Evolutionary conservation across 2,329 filamentous ascomycete species (phyloP).

Genomic region (Sclerotinia nivalis): DNA sequence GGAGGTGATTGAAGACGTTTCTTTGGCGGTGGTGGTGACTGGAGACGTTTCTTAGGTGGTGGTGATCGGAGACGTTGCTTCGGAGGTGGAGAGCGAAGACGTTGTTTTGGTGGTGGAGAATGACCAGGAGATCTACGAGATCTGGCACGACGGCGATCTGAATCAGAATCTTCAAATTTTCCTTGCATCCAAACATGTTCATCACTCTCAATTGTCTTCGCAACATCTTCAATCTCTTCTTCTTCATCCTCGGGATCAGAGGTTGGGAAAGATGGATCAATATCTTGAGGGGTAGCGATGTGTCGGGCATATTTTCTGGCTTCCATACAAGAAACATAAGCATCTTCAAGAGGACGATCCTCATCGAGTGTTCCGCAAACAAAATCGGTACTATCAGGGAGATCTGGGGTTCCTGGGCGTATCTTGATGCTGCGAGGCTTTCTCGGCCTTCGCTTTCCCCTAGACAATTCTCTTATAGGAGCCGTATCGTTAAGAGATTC

Average conservation of each 20-base stretch:
- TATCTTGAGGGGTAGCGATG: constrained; percentile 86
- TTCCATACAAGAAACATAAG: constrained; percentile 83
- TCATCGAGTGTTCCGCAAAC: constrained; percentile 98
- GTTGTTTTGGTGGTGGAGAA: constrained; percentile 55
- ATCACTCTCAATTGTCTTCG: constrained; percentile 63
- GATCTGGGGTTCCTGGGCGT: constrained; percentile 71
- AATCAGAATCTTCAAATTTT: constrained; percentile 67
- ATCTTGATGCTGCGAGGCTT: constrained; percentile 50
- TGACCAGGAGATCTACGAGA: constrained; percentile 50
- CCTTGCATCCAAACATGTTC: constrained; percentile 70
- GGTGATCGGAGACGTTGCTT: constrained; percentile 42
- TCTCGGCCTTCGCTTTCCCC: constrained; percentile 27
- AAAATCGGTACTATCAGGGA: constrained; percentile 97
- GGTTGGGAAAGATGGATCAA: constrained; percentile 94
- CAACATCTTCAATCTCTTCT: constrained; percentile 64
- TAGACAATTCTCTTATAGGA: constrained; percentile 30
- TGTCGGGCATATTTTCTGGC: constrained; percentile 80
- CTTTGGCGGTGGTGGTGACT: constrained; percentile 44
- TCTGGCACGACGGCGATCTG: constrained; percentile 54
- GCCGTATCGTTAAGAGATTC: constrained; percentile 47
- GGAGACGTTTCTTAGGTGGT: constrained; percentile 42
- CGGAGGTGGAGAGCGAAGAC: constrained; percentile 43
- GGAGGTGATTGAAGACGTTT: constrained; percentile 43
- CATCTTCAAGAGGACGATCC: constrained; percentile 90
- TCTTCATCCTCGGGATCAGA: constrained; percentile 88